Evolutionary conservation across 2,329 filamentous ascomycete species (phyloP), one percentile per base, ranked within the genome.

Genomic region (Nemania sp.): DNA sequence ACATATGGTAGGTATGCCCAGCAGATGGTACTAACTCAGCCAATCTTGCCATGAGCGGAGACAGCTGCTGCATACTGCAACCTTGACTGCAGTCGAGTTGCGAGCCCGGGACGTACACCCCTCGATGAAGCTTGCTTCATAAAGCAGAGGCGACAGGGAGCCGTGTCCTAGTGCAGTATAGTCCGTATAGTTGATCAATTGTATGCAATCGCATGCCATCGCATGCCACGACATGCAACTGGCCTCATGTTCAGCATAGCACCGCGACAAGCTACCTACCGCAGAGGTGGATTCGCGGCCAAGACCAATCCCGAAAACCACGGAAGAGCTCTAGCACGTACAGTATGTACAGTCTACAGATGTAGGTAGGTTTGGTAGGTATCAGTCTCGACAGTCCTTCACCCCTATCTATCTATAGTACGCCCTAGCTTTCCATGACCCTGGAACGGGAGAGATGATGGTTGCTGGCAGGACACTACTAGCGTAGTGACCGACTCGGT

Each of bases 401-500:
- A 12, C 55, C 49, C 46, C 46, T 49, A 49, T 49, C 55, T 58
- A 58, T 42, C 46, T 62, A 54, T 46, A 58, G 52, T 25, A 17
- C 53, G 35, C 35, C 25, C 57, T 32, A 39, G 39, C 39, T 52
- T 55, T 40, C 45, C 48, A 49, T 50, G 54, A 49, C 29, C 40
- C 46, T 45, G 40, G 52, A 48, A 59, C 58, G 45, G 37, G 37
- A 42, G 48, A 45, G 55, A 64, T 62, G 51, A 53, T 55, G 54
- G 57, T 59, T 49, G 40, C 46, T 54, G 54, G 61, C 54, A 46
- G 58, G 50, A 57, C 57, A 29, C 57, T 63, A 37, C 48, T 48
- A 60, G 60, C 56, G 51, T 59, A 56, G 60, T 60, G 57, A 62
- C 43, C 53, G 54, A 55, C 61, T 42, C 39, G 49, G 34, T 56